phyloP scores from a whole-genome alignment of 768 basidiomycete genomes.

The Mrakia hoshinonis region DNA sequence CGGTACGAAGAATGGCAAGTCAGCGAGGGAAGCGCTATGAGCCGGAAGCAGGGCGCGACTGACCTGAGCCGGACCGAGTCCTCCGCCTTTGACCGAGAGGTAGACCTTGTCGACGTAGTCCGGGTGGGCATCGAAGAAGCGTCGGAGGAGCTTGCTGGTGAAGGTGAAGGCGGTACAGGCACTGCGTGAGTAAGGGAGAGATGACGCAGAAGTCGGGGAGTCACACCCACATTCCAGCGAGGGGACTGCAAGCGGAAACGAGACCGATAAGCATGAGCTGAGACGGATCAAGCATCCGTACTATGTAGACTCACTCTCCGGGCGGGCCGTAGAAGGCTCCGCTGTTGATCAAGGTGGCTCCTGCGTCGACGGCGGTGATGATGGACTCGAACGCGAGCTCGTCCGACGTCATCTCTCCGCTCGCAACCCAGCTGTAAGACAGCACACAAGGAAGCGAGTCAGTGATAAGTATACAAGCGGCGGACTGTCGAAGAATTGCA shows the following conservation, averaged over 20 bases:
- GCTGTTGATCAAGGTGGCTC: slow-evolving; percentile 38
- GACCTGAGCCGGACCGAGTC: too few relatives aligned
- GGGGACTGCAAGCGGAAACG: too few relatives aligned
- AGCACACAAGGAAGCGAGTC: too few relatives aligned
- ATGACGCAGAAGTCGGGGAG: too few relatives aligned
- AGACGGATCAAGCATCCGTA: background rate
- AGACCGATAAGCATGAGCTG: background rate
- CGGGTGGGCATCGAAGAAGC: slow-evolving; percentile 47
- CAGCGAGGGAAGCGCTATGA: background rate
- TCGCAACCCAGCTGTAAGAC: too few relatives aligned
- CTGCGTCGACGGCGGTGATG: slow-evolving; percentile 43
- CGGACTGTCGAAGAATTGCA: too few relatives aligned
- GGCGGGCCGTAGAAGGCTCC: slow-evolving; percentile 53
- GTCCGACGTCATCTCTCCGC: too few relatives aligned
- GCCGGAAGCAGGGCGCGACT: background rate
- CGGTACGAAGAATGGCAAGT: too few relatives aligned
- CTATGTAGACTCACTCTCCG: slow-evolving; percentile 32
- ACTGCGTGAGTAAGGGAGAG: too few relatives aligned
- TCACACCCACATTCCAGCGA: too few relatives aligned
- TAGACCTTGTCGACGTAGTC: slow-evolving; percentile 46
- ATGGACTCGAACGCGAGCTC: slow-evolving; percentile 43
- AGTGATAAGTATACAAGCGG: too few relatives aligned
- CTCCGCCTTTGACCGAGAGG: slow-evolving; percentile 48
- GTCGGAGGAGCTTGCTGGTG: slow-evolving; percentile 48
- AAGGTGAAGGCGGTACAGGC: slow-evolving; percentile 34